A percentile compares a stretch with the other conserved stretches of the same genome.
Evolutionary conservation across 108 stramenopile genomes (phyloP).

Genomic region (Pseudonitzschia multiseries): DNA sequence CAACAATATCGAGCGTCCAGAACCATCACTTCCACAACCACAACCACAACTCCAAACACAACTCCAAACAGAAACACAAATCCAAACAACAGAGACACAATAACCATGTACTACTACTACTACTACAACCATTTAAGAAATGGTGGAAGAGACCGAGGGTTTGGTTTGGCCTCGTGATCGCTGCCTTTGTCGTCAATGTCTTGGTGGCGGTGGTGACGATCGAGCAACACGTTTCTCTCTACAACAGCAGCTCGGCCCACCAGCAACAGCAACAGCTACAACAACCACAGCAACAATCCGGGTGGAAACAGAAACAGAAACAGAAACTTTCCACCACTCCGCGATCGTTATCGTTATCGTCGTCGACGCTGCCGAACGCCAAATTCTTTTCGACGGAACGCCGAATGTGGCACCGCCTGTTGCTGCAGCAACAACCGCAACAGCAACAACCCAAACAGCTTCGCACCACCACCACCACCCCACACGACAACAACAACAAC

Average conservation of each 20-base stretch:
- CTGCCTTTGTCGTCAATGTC: neutral
- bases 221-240: neutral
- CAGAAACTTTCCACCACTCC: neutral
- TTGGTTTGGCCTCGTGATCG: conserved; percentile 1
- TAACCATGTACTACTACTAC: too few relatives aligned
- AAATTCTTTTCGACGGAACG: neutral
- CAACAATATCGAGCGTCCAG: too few relatives aligned
- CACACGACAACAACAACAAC: neutral
- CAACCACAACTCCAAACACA: too few relatives aligned
- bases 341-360: neutral
- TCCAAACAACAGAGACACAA: too few relatives aligned
- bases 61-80: neutral
- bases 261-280: neutral
- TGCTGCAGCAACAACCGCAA: neutral
- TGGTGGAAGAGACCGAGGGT: neutral
- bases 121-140: too few relatives aligned
- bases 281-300: neutral
- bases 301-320: neutral
- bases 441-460: neutral
- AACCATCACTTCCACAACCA: too few relatives aligned
- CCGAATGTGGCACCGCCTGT: neutral
- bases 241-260: too few relatives aligned
- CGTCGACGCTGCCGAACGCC: neutral
- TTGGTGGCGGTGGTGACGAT: neutral
- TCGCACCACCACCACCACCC: neutral